phyloP scores from a whole-genome alignment of 2,329 filamentous ascomycete species.

The Catunica adiposa region DNA sequence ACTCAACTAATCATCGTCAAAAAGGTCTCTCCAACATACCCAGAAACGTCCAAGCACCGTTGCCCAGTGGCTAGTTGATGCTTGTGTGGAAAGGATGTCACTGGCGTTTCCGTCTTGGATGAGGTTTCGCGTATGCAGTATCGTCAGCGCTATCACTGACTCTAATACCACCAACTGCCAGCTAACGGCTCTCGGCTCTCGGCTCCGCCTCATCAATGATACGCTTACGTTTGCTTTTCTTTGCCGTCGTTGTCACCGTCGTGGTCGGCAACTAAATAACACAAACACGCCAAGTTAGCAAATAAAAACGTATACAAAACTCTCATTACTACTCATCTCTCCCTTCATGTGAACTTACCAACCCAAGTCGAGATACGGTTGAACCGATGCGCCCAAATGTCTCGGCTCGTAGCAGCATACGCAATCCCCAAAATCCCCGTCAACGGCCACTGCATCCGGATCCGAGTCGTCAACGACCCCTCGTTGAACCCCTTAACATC shows the following conservation, averaged over 20 bases:
- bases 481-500: constrained; percentile 9
- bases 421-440: constrained; percentile 9
- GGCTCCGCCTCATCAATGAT: too few species aligned
- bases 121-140: neutral
- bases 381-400: constrained; percentile 10
- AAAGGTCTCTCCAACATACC: neutral
- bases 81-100: neutral
- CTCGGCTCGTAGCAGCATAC: constrained; percentile 7
- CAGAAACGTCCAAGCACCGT: neutral
- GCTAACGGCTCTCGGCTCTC: too few species aligned
- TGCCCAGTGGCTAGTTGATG: neutral
- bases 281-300: too few species aligned
- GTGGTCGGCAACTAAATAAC: too few species aligned
- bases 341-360: constrained; percentile 3
- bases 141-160: neutral
- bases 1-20: neutral
- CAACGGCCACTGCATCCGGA: constrained; percentile 13
- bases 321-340: too few species aligned
- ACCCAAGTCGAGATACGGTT: constrained; percentile 11
- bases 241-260: too few species aligned
- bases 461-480: neutral
- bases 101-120: neutral
- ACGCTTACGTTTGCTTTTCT: too few species aligned
- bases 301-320: too few species aligned
- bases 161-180: too few species aligned